Percentiles rank a stretch among this genome's conserved stretches.
These are phyloP conservation scores for Leccinellum rugosiceps DNA, from an alignment of 768 basidiomycete genomes.

Conservation along the genomic window DNA sequence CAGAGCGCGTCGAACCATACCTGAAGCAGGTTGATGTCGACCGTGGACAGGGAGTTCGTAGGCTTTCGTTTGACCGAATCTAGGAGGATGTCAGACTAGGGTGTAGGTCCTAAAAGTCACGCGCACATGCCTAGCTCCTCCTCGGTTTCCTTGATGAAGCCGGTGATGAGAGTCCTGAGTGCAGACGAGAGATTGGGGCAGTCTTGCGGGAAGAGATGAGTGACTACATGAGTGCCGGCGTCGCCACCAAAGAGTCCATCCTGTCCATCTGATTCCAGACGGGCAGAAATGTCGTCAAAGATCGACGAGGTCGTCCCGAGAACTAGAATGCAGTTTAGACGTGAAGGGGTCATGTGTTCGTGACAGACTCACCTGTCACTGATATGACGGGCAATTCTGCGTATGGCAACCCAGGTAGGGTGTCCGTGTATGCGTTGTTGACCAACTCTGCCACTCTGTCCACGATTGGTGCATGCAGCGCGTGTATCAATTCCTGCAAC, in stretches of 20 bases:
- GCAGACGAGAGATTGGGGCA: slow-evolving; percentile 47
- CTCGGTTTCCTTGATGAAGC: slow-evolving; percentile 45
- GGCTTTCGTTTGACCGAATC: slow-evolving; percentile 43
- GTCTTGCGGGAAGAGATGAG: slow-evolving; percentile 58
- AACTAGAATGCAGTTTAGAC: slow-evolving; percentile 29
- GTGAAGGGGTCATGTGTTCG: background rate
- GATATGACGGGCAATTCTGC: slow-evolving; percentile 59
- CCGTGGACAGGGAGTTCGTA: slow-evolving; percentile 50
- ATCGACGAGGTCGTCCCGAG: slow-evolving; percentile 45
- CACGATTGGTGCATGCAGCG: slow-evolving; percentile 49
- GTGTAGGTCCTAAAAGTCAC: slow-evolving; percentile 3
- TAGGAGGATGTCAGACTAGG: slow-evolving; percentile 12
- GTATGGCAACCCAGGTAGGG: slow-evolving; percentile 55
- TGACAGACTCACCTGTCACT: slow-evolving; percentile 44
- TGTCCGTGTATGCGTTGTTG: slow-evolving; percentile 39
- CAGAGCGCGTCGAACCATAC: slow-evolving; percentile 54
- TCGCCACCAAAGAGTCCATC: slow-evolving; percentile 22
- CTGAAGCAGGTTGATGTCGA: slow-evolving; percentile 58
- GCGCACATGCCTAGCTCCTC: slow-evolving; percentile 29
- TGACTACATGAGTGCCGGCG: slow-evolving; percentile 29
- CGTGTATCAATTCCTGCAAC: slow-evolving; percentile 42
- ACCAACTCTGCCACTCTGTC: slow-evolving; percentile 44
- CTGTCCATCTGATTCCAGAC: slow-evolving; percentile 31
- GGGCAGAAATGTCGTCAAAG: slow-evolving; percentile 41
- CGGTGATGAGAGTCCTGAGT: slow-evolving; percentile 54